Percentiles rank a stretch among this genome's conserved stretches.
Conservation (phyloP, 495 filamentous ascomycete genomes). For the Podospora bellae-mahoneyi region DNA sequence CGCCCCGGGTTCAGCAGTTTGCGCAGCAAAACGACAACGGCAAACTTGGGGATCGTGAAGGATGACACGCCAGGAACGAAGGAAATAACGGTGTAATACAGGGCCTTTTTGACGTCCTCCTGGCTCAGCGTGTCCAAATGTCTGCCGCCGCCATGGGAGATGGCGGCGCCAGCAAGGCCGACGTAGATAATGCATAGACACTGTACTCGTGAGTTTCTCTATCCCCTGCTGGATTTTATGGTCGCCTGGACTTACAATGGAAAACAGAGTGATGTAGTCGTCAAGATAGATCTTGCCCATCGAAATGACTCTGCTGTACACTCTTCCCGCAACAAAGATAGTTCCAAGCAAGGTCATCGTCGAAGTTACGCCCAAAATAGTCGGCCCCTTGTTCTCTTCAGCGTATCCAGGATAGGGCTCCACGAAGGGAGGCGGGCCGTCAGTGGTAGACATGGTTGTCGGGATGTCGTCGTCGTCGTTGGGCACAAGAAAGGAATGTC, state of each 20-base stretch:
- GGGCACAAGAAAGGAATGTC: too few species aligned
- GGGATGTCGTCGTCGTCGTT: too few species aligned
- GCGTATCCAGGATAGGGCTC: too few species aligned
- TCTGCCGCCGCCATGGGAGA: slow-evolving; percentile 21
- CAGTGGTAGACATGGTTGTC: too few species aligned
- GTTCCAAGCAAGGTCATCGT: slow-evolving; percentile 17
- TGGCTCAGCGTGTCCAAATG: slow-evolving; percentile 19
- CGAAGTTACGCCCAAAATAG: too few species aligned
- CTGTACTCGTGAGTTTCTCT: background rate
- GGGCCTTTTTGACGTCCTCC: slow-evolving; percentile 13
- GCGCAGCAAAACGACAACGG: slow-evolving; percentile 26
- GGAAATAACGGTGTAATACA: slow-evolving; percentile 25
- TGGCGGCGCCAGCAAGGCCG: slow-evolving; percentile 15
- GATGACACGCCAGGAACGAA: slow-evolving; percentile 28
- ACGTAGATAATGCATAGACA: slow-evolving; percentile 20
- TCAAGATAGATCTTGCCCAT: slow-evolving; percentile 17
- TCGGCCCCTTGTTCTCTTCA: too few species aligned
- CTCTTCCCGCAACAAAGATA: slow-evolving; percentile 23
- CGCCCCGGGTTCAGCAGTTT: slow-evolving; percentile 22
- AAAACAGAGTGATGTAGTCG: slow-evolving; percentile 17
- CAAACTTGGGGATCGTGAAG: slow-evolving; percentile 30
- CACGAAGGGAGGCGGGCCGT: too few species aligned
- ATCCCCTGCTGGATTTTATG: background rate
- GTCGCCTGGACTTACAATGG: slow-evolving; percentile 2
- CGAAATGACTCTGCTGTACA: slow-evolving; percentile 24